These are phyloP conservation scores for Syncephalastrum contaminatum DNA, from an alignment of 371 early-diverging fungal species.

Conservation along the genomic window DNA sequence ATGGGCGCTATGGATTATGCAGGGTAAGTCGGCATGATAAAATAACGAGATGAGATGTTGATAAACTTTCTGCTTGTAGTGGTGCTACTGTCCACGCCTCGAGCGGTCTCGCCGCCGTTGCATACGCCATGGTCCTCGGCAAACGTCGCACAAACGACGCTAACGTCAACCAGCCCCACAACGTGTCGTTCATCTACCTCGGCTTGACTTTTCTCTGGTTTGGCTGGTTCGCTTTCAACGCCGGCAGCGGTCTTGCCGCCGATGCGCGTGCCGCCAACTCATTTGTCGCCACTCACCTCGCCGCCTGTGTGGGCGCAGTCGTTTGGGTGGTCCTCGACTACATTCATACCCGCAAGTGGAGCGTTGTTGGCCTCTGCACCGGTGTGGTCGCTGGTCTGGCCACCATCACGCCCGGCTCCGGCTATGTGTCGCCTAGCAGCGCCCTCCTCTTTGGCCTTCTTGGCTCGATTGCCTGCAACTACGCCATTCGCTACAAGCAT, in stretches of 20 bases:
- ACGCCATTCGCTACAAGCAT: slow-evolving; percentile 61
- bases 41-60: neutral
- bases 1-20: slow-evolving; percentile 82
- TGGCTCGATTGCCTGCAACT: slow-evolving; percentile 64
- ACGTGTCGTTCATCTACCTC: slow-evolving; percentile 77
- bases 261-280: slow-evolving; percentile 77
- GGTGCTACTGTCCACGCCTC: slow-evolving; percentile 87
- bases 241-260: slow-evolving; percentile 62
- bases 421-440: slow-evolving; percentile 70
- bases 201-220: slow-evolving; percentile 83
- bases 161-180: slow-evolving; percentile 71
- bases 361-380: slow-evolving; percentile 79
- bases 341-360: slow-evolving; percentile 59
- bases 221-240: slow-evolving; percentile 40
- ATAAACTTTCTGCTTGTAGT: slow-evolving; percentile 19
- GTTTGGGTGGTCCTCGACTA: slow-evolving; percentile 76
- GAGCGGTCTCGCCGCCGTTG: slow-evolving; percentile 82
- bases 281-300: slow-evolving; percentile 69
- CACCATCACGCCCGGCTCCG: slow-evolving; percentile 77
- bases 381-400: slow-evolving; percentile 88
- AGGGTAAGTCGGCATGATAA: slow-evolving; percentile 27
- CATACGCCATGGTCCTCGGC: slow-evolving; percentile 76
- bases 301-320: slow-evolving; percentile 69
- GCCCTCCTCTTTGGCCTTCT: slow-evolving; percentile 69
- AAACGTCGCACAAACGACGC: slow-evolving; percentile 66